Evolutionary conservation across 1,284 basidiomycete genomes (phyloP), one percentile per base, ranked within the genome.

Genomic region (Ustilago bromivora): DNA sequence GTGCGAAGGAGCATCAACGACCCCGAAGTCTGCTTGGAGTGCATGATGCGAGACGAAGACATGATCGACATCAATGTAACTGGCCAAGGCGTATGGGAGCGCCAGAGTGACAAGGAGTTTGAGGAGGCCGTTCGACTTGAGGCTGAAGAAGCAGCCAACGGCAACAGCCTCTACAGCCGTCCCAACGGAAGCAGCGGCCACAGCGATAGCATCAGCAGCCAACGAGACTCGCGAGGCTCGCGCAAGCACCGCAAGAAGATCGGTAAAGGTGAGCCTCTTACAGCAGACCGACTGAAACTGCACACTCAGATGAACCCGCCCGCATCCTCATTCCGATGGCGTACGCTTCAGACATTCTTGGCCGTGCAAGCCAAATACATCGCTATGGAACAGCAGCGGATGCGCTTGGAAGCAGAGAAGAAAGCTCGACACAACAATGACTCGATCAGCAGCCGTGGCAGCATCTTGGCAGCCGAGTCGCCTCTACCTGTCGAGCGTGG

Each of bases 41-140:
- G 96, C 86, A 94, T 97, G 82, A 99, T 99, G 96, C 92, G 96
- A 51, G 96, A 99, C 88, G 92, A 96, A 84, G 96, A 99, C 85
- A 95, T 99, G 93, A 94, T 93, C 40, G 96, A 98, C 87, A 94
- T 99, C 34, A 90, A 93, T 84, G 96, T 98, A 28, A 90, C 92
- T 2, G 91, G 92, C 35, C 91, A 92, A 5, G 94, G 94, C 0
- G 89, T 93, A 15, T 99, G 96, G 96, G 94, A 94, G 0, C 89
- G 97, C 41, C 92, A 92, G 80, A 95, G 93, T 84, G 96, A 99
- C 85, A 90, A 89, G 8, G 88, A 90, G 43, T 96, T 91, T 76
- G 90, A 93, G 53, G 95, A 98, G 54, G 88, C 96, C 35, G 88
- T 92, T 76, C 88, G 89, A 74, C 88, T 91, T 71, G 96, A 98